These are phyloP conservation scores for Venturia oleaginea DNA, from an alignment of 2,329 filamentous ascomycete genomes.

Conservation along the genomic window DNA sequence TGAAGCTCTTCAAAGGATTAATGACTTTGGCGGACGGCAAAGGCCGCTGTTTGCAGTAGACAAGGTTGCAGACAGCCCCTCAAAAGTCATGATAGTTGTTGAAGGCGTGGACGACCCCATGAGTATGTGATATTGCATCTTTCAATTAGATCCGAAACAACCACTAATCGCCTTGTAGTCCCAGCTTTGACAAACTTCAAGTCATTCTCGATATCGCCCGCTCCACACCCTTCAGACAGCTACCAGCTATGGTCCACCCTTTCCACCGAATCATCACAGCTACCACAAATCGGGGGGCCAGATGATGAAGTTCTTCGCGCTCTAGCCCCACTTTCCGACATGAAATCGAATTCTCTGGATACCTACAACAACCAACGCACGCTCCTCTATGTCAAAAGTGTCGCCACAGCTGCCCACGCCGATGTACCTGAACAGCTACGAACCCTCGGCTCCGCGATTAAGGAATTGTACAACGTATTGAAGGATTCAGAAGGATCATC, in stretches of 20 bases:
- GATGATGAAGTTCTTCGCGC: not conserved
- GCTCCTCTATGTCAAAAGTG: constrained; percentile 9
- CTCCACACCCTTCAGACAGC: constrained; percentile 12
- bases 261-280: not conserved
- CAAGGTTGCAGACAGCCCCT: constrained; percentile 13
- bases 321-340: not conserved
- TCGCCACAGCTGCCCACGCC: not conserved
- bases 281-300: not conserved
- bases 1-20: constrained; percentile 36
- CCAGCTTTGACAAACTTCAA: constrained; percentile 6
- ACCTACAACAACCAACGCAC: constrained; percentile 1
- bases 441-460: not conserved
- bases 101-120: constrained; percentile 30
- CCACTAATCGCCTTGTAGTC: not conserved
- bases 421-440: constrained; percentile 4
- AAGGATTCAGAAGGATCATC: not conserved
- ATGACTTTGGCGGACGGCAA: constrained; percentile 34
- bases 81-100: constrained; percentile 29
- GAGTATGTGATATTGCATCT: constrained; percentile 21
- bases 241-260: constrained; percentile 12
- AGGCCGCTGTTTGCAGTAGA: constrained; percentile 31
- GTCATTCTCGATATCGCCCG: constrained; percentile 10
- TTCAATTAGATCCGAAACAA: not conserved
- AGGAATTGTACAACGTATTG: not conserved
- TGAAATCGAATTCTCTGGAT: constrained; percentile 1